Percentiles rank a stretch among this genome's conserved stretches.
Evolutionary conservation across 139 green algal species (phyloP).

Genomic region (Chlamydomonas sp.): DNA sequence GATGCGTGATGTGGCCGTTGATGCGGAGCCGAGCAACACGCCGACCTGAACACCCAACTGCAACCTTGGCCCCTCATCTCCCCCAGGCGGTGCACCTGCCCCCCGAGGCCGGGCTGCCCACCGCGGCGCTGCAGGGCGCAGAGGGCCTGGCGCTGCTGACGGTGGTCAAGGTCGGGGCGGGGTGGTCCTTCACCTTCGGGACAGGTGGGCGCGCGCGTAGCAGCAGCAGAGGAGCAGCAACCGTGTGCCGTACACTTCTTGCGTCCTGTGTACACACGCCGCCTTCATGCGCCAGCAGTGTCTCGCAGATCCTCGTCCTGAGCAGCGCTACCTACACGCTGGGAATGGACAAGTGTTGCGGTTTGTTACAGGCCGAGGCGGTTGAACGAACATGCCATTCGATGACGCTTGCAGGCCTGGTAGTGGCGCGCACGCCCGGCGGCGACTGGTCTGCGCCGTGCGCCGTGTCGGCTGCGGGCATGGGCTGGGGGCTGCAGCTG

Average conservation of each 20-base stretch:
- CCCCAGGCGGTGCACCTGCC: conserved; percentile 40
- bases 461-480: conserved; percentile 48
- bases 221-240: background rate
- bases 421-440: conserved; percentile 55
- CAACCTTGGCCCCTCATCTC: no score
- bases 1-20: background rate
- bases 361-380: background rate
- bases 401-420: conserved; percentile 52
- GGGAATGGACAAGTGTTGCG: no score
- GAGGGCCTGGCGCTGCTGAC: conserved; percentile 67
- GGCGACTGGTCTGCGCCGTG: conserved; percentile 66
- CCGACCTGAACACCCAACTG: background rate
- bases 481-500: conserved; percentile 72
- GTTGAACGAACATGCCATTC: no score
- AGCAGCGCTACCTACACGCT: no score
- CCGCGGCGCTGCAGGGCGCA: conserved; percentile 55
- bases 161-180: conserved; percentile 59
- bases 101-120: conserved; percentile 59
- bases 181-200: conserved; percentile 65
- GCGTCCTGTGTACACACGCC: no score
- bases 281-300: no score
- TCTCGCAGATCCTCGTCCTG: no score
- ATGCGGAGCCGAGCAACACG: background rate
- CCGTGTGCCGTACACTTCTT: background rate
- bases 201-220: conserved; percentile 43